Evolutionary conservation across 2,329 filamentous ascomycete species (phyloP).

Genomic region (Neofusicoccum parvum): DNA sequence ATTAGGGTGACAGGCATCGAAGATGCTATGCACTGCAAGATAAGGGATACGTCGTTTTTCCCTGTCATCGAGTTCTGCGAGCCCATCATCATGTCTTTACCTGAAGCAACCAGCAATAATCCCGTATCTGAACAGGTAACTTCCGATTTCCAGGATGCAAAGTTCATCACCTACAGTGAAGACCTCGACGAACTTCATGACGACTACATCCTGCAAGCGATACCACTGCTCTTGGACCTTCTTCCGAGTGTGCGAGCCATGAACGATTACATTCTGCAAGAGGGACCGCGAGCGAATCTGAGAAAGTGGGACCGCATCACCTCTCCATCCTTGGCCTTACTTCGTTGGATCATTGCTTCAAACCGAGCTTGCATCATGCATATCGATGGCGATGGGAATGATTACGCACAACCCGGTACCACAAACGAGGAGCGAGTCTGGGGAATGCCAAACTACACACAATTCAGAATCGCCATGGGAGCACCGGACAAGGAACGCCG

Average conservation of each 20-base stretch:
- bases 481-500: conserved; percentile 84
- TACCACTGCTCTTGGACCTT: conserved; percentile 57
- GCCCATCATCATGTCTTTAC: neutral
- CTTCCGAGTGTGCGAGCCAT: conserved; percentile 66
- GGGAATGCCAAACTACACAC: conserved; percentile 69
- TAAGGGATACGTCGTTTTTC: neutral
- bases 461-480: conserved; percentile 87
- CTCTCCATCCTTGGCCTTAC: conserved; percentile 65
- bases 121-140: neutral
- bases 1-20: conserved; percentile 28
- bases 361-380: conserved; percentile 86
- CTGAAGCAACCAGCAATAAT: neutral
- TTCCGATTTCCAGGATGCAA: conserved; percentile 34
- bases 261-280: conserved; percentile 46
- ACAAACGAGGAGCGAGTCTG: conserved; percentile 57
- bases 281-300: conserved; percentile 42
- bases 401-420: conserved; percentile 17
- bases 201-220: conserved; percentile 50
- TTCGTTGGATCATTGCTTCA: conserved; percentile 88
- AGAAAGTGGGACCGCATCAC: conserved; percentile 62
- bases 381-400: conserved; percentile 53
- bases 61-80: neutral
- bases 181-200: conserved; percentile 60
- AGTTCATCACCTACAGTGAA: conserved; percentile 51
- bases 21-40: neutral